Conservation (phyloP, 441 rosid genomes). For the Pelargonium myrrhifolium region DNA sequence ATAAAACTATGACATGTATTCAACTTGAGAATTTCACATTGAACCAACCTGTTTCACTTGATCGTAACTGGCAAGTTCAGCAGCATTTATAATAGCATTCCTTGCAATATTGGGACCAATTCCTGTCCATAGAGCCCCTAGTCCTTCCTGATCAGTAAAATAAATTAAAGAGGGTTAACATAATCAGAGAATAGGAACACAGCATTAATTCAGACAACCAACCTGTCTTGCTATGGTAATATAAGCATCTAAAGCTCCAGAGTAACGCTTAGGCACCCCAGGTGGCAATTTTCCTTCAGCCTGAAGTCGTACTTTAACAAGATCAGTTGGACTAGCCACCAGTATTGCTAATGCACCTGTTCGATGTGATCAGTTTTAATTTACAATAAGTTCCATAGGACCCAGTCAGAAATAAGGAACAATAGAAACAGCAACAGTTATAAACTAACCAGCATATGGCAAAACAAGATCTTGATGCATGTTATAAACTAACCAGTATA, state of each 20-base stretch:
- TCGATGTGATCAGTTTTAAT: background rate
- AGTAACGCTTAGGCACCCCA: conserved; percentile 59
- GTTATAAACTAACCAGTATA: conserved; percentile 6
- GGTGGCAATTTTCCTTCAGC: conserved; percentile 63
- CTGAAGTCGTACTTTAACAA: conserved; percentile 67
- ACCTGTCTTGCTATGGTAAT: conserved; percentile 53
- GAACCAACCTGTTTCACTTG: conserved; percentile 53
- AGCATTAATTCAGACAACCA: conserved; percentile 21
- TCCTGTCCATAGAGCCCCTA: conserved; percentile 63
- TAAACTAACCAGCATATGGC: too few relatives aligned
- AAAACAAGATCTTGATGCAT: conserved; percentile 13
- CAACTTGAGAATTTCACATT: background rate
- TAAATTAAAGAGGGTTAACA: conserved; percentile 4
- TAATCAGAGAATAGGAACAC: background rate
- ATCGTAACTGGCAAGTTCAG: conserved; percentile 76
- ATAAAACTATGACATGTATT: background rate
- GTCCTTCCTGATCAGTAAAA: conserved; percentile 43
- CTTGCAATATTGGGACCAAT: conserved; percentile 74
- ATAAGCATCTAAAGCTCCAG: conserved; percentile 65
- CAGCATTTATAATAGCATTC: conserved; percentile 69
- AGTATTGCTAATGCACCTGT: conserved; percentile 65
- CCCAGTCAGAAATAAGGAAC: conserved; percentile 11
- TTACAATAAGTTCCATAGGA: conserved; percentile 6
- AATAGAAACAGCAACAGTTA: conserved; percentile 6
- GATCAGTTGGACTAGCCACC: conserved; percentile 74